Conservation (phyloP, 1,139 yeast genomes). For the Diutina ranongensis region DNA sequence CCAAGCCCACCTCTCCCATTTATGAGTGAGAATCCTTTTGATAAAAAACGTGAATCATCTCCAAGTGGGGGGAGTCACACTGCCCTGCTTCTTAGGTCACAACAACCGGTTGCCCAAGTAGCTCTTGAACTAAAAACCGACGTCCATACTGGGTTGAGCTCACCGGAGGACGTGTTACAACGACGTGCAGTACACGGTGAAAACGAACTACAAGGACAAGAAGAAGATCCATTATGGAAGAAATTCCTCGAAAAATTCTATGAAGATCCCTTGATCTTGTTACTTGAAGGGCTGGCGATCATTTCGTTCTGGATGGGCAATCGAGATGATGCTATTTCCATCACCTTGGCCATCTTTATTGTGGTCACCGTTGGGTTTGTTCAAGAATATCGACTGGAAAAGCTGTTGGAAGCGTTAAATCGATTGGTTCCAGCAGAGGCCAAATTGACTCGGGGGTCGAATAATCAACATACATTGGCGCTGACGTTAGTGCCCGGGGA, state of each 20-base stretch:
- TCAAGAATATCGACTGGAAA: conserved; percentile 90
- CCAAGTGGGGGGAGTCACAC: conserved; percentile 11
- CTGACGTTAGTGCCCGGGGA: conserved; percentile 89
- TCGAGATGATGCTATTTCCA: conserved; percentile 83
- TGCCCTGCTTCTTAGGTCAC: conserved; percentile 46
- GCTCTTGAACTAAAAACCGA: conserved; percentile 53
- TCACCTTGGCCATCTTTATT: conserved; percentile 76
- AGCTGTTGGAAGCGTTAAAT: conserved; percentile 82
- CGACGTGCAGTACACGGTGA: conserved; percentile 68
- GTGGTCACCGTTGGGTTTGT: conserved; percentile 94
- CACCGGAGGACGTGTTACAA: conserved; percentile 56
- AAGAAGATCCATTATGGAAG: conserved; percentile 57
- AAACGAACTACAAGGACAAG: conserved; percentile 63
- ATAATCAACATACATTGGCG: conserved; percentile 70
- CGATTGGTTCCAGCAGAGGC: conserved; percentile 91
- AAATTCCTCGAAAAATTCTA: conserved; percentile 72
- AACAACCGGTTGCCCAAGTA: conserved; percentile 50
- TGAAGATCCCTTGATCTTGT: conserved; percentile 78
- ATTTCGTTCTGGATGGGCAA: conserved; percentile 86
- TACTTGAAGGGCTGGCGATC: conserved; percentile 79
- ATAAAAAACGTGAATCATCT: not conserved
- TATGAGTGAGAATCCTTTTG: conserved; percentile 4
- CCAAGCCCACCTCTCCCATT: not conserved
- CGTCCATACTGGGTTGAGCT: conserved; percentile 42
- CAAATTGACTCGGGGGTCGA: conserved; percentile 72